Conservation (phyloP, 306 rosid species). For the Biancaea sappan region DNA sequence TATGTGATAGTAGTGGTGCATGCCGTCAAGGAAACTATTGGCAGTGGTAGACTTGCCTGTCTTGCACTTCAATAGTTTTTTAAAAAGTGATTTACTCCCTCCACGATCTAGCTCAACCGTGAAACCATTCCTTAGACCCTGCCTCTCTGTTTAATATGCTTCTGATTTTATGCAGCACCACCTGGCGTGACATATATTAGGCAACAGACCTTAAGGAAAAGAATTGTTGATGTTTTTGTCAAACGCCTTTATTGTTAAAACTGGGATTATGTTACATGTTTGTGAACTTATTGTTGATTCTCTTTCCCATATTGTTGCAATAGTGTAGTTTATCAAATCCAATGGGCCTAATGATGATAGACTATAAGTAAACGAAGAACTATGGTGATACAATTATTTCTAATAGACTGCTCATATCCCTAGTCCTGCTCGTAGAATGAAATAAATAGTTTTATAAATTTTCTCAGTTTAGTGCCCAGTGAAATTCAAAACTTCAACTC, state of each 20-base stretch:
- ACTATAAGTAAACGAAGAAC: not conserved
- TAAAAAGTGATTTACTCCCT: not conserved
- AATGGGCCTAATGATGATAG: conserved; percentile 9
- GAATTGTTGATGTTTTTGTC: not conserved
- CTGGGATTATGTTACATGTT: not conserved
- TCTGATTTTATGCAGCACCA: not conserved
- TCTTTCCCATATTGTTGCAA: not conserved
- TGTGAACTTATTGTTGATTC: not conserved
- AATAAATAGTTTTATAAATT: not conserved
- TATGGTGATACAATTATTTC: not conserved
- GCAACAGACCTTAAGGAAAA: not conserved
- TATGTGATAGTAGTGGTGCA: not conserved
- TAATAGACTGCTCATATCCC: not conserved
- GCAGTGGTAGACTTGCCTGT: not conserved
- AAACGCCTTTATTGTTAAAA: not conserved
- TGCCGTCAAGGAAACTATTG: not conserved
- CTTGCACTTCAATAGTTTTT: not conserved
- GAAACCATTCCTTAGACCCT: not conserved
- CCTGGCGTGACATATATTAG: not conserved
- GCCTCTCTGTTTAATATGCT: not conserved
- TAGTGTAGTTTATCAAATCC: not conserved
- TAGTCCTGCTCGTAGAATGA: not conserved
- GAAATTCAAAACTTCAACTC: not conserved
- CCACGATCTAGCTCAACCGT: not conserved
- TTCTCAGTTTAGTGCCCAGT: not conserved